Conservation (phyloP, 129 eudicot genomes). For the Arctium lappa region DNA sequence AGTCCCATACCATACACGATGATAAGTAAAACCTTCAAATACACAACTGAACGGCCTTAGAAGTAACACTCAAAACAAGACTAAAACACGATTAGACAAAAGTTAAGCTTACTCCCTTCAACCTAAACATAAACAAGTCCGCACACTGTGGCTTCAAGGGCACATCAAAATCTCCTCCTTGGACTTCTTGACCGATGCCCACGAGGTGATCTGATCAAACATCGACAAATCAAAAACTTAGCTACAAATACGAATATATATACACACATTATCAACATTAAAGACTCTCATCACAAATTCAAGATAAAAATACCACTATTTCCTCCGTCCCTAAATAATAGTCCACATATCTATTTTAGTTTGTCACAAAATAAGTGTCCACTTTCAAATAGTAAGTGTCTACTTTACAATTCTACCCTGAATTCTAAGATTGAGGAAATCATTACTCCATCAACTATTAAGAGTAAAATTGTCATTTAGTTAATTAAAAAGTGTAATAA, state of each 20-base stretch:
- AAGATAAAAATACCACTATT: neutral
- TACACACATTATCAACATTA: neutral
- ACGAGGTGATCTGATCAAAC: conserved; percentile 27
- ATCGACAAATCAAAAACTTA: neutral
- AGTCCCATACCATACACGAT: conserved; percentile 11
- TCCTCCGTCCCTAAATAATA: neutral
- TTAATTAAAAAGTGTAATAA: neutral
- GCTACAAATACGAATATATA: too few species aligned
- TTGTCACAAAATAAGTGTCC: neutral
- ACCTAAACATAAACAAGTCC: conserved; percentile 22
- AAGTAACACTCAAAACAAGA: neutral
- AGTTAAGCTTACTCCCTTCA: conserved; percentile 21
- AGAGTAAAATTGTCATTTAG: neutral
- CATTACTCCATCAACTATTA: neutral
- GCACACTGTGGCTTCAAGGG: conserved; percentile 7
- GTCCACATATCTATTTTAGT: neutral
- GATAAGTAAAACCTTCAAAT: conserved; percentile 15
- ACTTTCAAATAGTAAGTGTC: neutral
- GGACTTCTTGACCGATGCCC: conserved; percentile 58
- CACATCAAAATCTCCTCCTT: conserved; percentile 41
- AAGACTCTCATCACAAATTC: neutral
- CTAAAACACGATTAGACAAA: conserved; percentile 3
- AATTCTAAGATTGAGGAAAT: neutral
- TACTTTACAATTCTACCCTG: neutral
- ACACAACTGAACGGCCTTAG: conserved; percentile 9